phyloP scores from a whole-genome alignment of 2,329 filamentous ascomycete species.

The Colletotrichum liriopes region DNA sequence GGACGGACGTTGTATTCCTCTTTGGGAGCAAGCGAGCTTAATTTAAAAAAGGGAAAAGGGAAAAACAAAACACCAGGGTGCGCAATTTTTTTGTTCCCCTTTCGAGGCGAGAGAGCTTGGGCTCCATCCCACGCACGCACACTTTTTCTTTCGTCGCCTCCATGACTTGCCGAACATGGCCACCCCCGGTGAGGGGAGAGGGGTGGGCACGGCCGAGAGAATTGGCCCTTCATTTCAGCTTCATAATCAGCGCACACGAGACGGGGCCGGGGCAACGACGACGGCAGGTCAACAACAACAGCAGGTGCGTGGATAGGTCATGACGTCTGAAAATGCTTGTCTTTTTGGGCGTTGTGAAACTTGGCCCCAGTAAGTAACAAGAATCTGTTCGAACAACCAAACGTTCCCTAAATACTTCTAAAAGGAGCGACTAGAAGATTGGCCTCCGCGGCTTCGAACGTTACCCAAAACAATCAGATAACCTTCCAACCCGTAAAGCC shows the following conservation, averaged over 20 bases:
- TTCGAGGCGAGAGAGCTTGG: too few relatives aligned
- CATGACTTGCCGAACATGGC: not conserved
- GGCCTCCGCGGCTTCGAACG: not conserved
- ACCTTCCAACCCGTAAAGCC: not conserved
- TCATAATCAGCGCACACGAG: conserved; percentile 10
- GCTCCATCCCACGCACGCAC: too few relatives aligned
- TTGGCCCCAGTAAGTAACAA: not conserved
- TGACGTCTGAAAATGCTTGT: not conserved
- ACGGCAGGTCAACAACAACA: not conserved
- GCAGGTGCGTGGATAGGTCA: not conserved
- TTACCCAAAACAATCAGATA: not conserved
- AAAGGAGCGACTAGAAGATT: not conserved
- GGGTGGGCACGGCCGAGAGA: not conserved
- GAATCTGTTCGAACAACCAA: conserved; percentile 1
- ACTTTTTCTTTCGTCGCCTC: too few relatives aligned
- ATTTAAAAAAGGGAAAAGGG: not conserved
- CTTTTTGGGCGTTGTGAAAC: not conserved
- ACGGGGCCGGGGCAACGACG: not conserved
- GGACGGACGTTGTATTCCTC: not conserved
- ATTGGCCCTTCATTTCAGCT: conserved; percentile 26
- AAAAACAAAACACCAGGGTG: too few relatives aligned
- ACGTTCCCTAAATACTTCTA: not conserved
- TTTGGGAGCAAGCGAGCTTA: not conserved
- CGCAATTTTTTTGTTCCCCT: too few relatives aligned
- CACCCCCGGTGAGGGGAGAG: not conserved